These are phyloP conservation scores for Backusella psychrophila DNA, from an alignment of 192 early-diverging fungal genomes.

Conservation along the genomic window DNA sequence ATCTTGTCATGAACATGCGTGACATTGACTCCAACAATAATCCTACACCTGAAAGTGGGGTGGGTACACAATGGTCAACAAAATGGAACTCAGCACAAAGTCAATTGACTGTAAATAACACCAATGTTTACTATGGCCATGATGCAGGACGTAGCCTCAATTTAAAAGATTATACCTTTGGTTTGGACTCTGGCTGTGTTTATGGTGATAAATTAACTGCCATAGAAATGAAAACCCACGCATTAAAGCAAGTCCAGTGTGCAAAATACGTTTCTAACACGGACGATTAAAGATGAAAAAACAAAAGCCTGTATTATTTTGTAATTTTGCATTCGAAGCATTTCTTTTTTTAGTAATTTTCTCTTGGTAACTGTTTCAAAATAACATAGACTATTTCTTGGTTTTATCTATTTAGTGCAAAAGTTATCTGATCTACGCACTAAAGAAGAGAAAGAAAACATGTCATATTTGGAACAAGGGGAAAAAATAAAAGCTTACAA, in stretches of 20 bases:
- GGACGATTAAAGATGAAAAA: background rate
- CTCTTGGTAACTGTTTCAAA: background rate
- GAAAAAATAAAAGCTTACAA: background rate
- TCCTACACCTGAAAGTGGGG: conserved; percentile 31
- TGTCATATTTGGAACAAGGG: background rate
- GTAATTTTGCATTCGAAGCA: background rate
- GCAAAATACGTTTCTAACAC: conserved; percentile 11
- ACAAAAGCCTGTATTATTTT: background rate
- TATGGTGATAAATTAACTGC: conserved; percentile 65
- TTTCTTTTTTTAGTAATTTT: background rate
- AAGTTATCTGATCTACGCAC: background rate
- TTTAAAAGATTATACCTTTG: conserved; percentile 52
- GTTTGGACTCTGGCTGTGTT: conserved; percentile 71
- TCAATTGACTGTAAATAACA: conserved; percentile 19
- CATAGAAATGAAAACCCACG: conserved; percentile 30
- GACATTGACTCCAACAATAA: conserved; percentile 44
- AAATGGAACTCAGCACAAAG: conserved; percentile 38
- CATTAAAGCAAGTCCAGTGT: conserved; percentile 23
- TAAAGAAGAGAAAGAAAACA: background rate
- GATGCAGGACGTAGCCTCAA: conserved; percentile 60
- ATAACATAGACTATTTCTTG: background rate
- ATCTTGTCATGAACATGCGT: conserved; percentile 60
- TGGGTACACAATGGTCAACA: conserved; percentile 40
- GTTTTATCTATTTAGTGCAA: background rate
- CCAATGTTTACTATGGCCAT: conserved; percentile 66